Evolutionary conservation across 2,329 filamentous ascomycete genomes (phyloP).

Genomic region (Trichophyton simii): DNA sequence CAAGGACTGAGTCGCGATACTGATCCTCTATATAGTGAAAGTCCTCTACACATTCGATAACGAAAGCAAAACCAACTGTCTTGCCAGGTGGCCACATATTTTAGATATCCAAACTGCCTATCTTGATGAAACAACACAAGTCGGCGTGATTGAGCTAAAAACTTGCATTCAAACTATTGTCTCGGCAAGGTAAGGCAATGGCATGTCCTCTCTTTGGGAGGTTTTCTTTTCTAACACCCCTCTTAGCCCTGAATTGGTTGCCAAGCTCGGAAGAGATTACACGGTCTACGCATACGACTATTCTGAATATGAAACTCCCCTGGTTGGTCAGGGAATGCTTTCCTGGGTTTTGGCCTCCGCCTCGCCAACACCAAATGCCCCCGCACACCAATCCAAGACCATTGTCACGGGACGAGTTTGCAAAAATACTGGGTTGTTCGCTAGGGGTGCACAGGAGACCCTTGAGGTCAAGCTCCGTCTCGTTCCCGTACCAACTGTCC

Average conservation of each 20-base stretch:
- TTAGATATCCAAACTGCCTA: slow-evolving; percentile 68
- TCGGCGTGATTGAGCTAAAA: slow-evolving; percentile 78
- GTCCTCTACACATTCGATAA: slow-evolving; percentile 93
- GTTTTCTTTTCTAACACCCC: background rate
- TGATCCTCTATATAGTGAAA: slow-evolving; percentile 55
- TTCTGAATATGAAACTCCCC: slow-evolving; percentile 82
- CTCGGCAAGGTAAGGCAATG: slow-evolving; percentile 42
- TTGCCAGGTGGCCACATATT: slow-evolving; percentile 71
- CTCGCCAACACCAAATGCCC: slow-evolving; percentile 42
- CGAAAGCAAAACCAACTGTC: slow-evolving; percentile 74
- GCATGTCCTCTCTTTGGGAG: slow-evolving; percentile 30
- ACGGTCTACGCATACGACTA: slow-evolving; percentile 97
- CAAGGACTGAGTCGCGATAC: slow-evolving; percentile 7
- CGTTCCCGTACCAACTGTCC: slow-evolving; percentile 57
- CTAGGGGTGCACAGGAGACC: slow-evolving; percentile 67
- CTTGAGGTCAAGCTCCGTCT: slow-evolving; percentile 86
- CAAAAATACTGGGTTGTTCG: slow-evolving; percentile 74
- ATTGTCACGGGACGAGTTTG: slow-evolving; percentile 78
- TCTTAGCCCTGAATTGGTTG: slow-evolving; percentile 69
- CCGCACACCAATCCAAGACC: slow-evolving; percentile 50
- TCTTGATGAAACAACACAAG: slow-evolving; percentile 65
- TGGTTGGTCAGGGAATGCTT: slow-evolving; percentile 91
- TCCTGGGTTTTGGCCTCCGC: slow-evolving; percentile 63
- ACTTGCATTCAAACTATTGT: slow-evolving; percentile 76
- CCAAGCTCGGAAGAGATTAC: slow-evolving; percentile 65